phyloP scores from a whole-genome alignment of 2,329 filamentous ascomycete species.

The Lecanicillium sp. region DNA sequence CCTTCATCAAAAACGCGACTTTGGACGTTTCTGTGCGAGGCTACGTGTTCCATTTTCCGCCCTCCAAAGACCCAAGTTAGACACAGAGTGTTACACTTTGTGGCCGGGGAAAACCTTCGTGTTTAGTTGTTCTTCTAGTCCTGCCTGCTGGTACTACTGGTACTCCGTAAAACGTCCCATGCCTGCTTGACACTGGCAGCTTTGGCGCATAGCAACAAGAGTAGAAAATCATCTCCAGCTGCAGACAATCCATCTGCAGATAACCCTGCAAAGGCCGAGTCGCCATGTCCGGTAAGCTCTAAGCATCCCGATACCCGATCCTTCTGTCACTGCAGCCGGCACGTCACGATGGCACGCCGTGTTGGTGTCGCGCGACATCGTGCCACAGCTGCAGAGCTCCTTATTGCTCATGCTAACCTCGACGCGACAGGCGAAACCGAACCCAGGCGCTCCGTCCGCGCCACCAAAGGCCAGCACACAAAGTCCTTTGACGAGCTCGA shows the following conservation, averaged over 20 bases:
- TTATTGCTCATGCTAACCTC: constrained; percentile 14
- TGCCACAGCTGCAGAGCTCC: constrained; percentile 18
- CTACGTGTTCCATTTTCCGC: constrained; percentile 3
- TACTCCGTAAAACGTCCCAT: constrained; percentile 11
- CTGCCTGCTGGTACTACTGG: too few relatives aligned
- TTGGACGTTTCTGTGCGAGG: constrained; percentile 1
- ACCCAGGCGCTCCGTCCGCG: constrained; percentile 87
- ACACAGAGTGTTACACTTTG: constrained; percentile 4
- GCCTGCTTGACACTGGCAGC: not conserved
- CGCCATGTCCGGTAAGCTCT: constrained; percentile 15
- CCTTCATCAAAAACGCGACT: constrained; percentile 3
- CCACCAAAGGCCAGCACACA: constrained; percentile 92
- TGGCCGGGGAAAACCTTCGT: constrained; percentile 1
- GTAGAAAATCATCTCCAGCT: constrained; percentile 7
- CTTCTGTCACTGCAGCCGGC: not conserved
- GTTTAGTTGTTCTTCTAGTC: constrained; percentile 13
- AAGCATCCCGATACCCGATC: not conserved
- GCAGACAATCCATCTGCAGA: not conserved
- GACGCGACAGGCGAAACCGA: constrained; percentile 49
- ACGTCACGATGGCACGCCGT: not conserved
- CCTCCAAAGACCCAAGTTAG: not conserved
- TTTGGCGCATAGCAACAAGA: constrained; percentile 8
- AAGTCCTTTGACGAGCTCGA: constrained; percentile 80
- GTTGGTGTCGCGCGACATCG: constrained; percentile 9
- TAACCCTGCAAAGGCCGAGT: not conserved